Base-by-base conservation (phyloP, 306 rosid species). In the Lupinus albus region DNA sequence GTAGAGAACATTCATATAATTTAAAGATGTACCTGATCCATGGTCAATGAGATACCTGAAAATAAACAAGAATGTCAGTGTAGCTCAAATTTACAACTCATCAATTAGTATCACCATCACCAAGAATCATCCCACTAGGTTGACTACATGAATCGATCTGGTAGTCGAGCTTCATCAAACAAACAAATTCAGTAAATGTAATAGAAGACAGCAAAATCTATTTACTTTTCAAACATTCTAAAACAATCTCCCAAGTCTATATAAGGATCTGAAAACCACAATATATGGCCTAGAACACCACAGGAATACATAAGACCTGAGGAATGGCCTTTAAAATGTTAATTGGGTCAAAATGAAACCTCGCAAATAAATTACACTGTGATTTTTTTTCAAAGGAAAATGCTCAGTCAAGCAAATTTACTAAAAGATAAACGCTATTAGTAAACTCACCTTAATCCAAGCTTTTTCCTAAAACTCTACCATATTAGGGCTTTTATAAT, bases 41-140 rank as follows among this genome's bases (percentile, higher is more conserved):
- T 80, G 70, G 80, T 63, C 79, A 93, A 80, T 8, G 97, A 80
- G 83, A 93, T 90, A 42, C 99, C 99, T 93, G 88, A 79, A 81
- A 85, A 76, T 52, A 76, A 57, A 38, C 8, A 51, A 11, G 67
- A 61, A 72, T 28, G 74, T 87, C 65, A 92, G 12, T 16, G 59
- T 21, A 55, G 69, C 32, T 48, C 72, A 65, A 41, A 14, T 13
- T 21, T 33, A 28, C 7, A 49, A 41, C 45, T 36, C 62, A 32
- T 16, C 48, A 52, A 33, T 13, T 32, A 62, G 13, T 15, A 71
- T 50, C 50, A 51, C 58, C 6, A 54, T 15, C 17, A 12, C 11
- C 30, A 25, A 25, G 30, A 0, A 25, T 25, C 30, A 25, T 25
- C 48, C 8, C 5, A 52, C 11, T 41, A 25, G 4, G 30, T 25